phyloP scores from a whole-genome alignment of 148 eudicot species.

The Vaccinium vitisidaea region DNA sequence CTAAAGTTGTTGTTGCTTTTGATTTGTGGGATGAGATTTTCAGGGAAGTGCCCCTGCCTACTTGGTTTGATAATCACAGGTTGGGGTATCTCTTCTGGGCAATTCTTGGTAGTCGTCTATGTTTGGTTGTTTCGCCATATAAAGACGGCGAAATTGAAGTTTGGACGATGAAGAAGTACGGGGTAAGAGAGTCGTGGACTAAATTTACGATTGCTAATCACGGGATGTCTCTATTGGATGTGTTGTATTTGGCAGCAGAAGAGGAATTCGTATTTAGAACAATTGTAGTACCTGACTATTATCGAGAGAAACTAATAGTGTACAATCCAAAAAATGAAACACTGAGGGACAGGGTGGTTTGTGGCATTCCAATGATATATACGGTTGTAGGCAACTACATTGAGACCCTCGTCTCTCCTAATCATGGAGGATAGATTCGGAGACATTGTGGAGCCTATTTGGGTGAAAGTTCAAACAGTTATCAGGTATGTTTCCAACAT shows the following conservation, averaged over 20 bases:
- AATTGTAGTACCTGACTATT: too few relatives aligned
- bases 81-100: too few relatives aligned
- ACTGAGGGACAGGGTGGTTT: not conserved
- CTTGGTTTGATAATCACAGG: too few relatives aligned
- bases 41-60: not conserved
- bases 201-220: not conserved
- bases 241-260: not conserved
- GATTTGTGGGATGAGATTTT: not conserved
- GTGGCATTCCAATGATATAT: not conserved
- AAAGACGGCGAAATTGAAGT: not conserved
- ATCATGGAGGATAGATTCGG: not conserved
- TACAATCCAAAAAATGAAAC: not conserved
- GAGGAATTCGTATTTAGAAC: not conserved
- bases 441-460: not conserved
- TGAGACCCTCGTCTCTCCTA: not conserved
- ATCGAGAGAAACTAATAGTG: not conserved
- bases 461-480: not conserved
- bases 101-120: not conserved
- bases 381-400: not conserved
- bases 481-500: not conserved
- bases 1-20: not conserved
- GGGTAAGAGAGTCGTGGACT: not conserved
- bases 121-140: not conserved
- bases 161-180: not conserved
- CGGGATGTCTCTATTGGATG: not conserved